These are phyloP conservation scores for Prosopis cineraria DNA, from an alignment of 306 rosid genomes.

Conservation along the genomic window DNA sequence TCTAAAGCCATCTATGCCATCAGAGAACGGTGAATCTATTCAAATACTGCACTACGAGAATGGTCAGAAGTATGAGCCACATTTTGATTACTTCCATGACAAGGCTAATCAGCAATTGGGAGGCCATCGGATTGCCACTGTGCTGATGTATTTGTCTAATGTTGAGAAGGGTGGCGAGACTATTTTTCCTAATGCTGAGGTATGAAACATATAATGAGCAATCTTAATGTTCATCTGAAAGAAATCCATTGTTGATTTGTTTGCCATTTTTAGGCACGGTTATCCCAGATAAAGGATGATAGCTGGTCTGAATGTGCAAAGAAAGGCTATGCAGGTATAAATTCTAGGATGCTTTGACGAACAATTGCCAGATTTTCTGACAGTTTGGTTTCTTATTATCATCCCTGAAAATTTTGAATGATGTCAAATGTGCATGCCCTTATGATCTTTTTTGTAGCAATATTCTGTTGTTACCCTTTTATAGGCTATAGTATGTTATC, in stretches of 20 bases:
- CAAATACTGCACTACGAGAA: conserved; percentile 84
- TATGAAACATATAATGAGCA: conserved; percentile 35
- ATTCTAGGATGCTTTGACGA: conserved; percentile 8
- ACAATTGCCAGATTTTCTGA: neutral
- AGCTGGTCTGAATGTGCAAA: conserved; percentile 75
- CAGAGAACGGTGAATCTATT: conserved; percentile 92
- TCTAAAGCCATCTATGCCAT: conserved; percentile 12
- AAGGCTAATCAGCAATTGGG: conserved; percentile 72
- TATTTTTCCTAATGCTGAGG: conserved; percentile 77
- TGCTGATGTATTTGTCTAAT: conserved; percentile 89
- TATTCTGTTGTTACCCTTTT: neutral
- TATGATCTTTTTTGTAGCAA: neutral
- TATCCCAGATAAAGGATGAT: conserved; percentile 55
- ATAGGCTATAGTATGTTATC: neutral
- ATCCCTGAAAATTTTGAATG: conserved; percentile 4
- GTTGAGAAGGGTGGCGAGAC: conserved; percentile 96
- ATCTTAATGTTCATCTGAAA: neutral
- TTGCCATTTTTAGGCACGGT: conserved; percentile 48
- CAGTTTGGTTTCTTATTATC: neutral
- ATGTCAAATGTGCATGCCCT: conserved; percentile 27
- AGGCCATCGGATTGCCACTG: conserved; percentile 92
- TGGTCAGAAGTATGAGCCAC: conserved; percentile 93
- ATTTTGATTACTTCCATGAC: conserved; percentile 87
- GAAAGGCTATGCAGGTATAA: conserved; percentile 81
- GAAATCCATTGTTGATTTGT: conserved; percentile 17